Percentiles rank a stretch among this genome's conserved stretches.
These are phyloP conservation scores for Talaromyces funiculosus DNA, from an alignment of 2,329 filamentous ascomycete species.

Conservation along the genomic window DNA sequence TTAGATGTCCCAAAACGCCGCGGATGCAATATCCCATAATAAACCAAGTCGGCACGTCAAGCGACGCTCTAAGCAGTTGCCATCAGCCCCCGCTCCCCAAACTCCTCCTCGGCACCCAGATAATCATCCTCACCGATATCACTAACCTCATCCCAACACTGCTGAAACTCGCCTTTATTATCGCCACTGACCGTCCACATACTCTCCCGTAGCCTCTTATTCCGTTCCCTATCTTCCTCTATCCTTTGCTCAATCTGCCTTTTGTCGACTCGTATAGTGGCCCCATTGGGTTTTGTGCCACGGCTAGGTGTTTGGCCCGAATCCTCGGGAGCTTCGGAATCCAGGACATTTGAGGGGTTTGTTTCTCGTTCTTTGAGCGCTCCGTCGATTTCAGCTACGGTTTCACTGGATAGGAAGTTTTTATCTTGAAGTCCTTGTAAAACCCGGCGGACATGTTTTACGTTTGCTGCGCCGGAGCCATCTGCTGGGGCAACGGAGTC, in stretches of 20 bases:
- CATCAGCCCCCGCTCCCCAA: slow-evolving; percentile 48
- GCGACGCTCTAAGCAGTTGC: slow-evolving; percentile 20
- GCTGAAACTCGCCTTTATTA: slow-evolving; percentile 66
- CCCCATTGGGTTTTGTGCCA: slow-evolving; percentile 32
- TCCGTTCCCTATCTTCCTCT: slow-evolving; percentile 90
- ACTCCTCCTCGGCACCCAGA: slow-evolving; percentile 69
- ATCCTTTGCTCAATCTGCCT: slow-evolving; percentile 91
- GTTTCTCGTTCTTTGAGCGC: slow-evolving; percentile 74
- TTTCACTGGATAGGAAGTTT: slow-evolving; percentile 65
- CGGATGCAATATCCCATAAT: slow-evolving; percentile 1
- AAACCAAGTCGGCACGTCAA: not conserved
- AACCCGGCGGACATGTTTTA: slow-evolving; percentile 83
- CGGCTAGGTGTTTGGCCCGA: slow-evolving; percentile 25
- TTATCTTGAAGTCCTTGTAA: slow-evolving; percentile 66
- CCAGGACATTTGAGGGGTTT: slow-evolving; percentile 55
- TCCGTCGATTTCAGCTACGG: slow-evolving; percentile 73
- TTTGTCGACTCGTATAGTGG: slow-evolving; percentile 59
- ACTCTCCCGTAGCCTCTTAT: slow-evolving; percentile 84
- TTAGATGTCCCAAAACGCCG: not conserved
- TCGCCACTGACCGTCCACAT: slow-evolving; percentile 80
- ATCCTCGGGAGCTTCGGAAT: slow-evolving; percentile 32
- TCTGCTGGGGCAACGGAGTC: slow-evolving; percentile 86
- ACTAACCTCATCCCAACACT: slow-evolving; percentile 80
- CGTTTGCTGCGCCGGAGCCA: slow-evolving; percentile 83
- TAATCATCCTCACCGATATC: slow-evolving; percentile 85